phyloP scores from a whole-genome alignment of 805 yeast genomes.

The Wickerhamomyces chambardii region DNA sequence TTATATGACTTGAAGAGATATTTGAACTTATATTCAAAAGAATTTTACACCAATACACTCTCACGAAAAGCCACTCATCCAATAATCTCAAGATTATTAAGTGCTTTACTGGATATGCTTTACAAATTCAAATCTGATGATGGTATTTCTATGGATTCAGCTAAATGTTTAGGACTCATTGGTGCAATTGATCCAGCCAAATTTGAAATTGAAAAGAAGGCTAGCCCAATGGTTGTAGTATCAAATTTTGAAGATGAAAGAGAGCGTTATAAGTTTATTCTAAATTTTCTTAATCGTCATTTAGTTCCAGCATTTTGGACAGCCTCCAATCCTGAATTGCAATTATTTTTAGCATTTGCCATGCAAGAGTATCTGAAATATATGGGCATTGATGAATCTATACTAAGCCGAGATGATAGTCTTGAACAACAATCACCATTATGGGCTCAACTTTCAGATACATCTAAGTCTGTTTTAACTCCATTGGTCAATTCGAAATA shows the following conservation, averaged over 20 bases:
- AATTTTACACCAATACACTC: conserved; percentile 29
- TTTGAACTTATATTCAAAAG: conserved; percentile 38
- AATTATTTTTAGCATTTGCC: conserved; percentile 74
- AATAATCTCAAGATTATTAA: conserved; percentile 34
- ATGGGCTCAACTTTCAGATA: conserved; percentile 58
- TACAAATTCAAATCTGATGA: conserved; percentile 43
- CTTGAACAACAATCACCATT: conserved; percentile 12
- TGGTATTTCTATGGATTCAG: conserved; percentile 48
- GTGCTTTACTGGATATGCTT: conserved; percentile 47
- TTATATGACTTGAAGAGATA: conserved; percentile 52
- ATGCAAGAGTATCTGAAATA: conserved; percentile 76
- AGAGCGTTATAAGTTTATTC: conserved; percentile 60
- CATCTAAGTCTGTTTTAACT: conserved; percentile 61
- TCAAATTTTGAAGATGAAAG: conserved; percentile 51
- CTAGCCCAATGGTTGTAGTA: conserved; percentile 37
- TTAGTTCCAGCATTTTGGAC: conserved; percentile 87
- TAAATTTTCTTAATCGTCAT: conserved; percentile 53
- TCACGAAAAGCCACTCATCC: background rate
- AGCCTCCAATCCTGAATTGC: conserved; percentile 78
- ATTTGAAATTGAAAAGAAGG: conserved; percentile 32
- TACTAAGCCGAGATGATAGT: conserved; percentile 6
- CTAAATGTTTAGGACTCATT: conserved; percentile 62
- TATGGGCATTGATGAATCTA: conserved; percentile 16
- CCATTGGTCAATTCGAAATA: conserved; percentile 74
- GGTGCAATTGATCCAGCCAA: conserved; percentile 69